Conservation (phyloP, 352 stramenopile species). For the Globisporangium abappressorium region DNA sequence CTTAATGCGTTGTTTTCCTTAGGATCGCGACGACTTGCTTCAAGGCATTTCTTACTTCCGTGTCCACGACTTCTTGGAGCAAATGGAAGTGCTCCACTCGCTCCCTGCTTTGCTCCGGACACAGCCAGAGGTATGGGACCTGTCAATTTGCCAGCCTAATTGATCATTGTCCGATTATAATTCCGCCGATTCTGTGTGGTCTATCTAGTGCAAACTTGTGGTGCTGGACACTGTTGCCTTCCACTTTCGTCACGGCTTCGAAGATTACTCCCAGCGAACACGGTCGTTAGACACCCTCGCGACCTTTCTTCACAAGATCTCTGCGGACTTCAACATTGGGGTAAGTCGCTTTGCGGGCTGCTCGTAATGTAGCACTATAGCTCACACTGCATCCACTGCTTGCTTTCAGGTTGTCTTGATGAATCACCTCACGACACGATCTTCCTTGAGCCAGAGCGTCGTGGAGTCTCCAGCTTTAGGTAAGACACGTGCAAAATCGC, state of each 20-base stretch:
- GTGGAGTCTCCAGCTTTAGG: conserved; percentile 30
- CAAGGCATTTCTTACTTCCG: conserved; percentile 72
- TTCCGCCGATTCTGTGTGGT: neutral
- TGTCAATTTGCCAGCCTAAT: too few species aligned
- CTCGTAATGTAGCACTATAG: neutral
- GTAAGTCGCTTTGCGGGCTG: conserved; percentile 21
- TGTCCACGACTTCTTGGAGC: conserved; percentile 86
- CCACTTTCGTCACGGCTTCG: conserved; percentile 89
- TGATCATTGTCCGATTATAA: neutral
- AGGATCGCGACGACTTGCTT: conserved; percentile 81
- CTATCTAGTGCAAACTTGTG: conserved; percentile 74
- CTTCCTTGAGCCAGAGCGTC: conserved; percentile 13
- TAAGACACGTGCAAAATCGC: neutral
- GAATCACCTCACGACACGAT: conserved; percentile 75
- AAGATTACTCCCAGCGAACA: conserved; percentile 64
- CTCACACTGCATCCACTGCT: neutral
- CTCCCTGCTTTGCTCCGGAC: conserved; percentile 55
- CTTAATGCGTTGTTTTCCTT: conserved; percentile 7
- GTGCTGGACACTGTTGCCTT: conserved; percentile 94
- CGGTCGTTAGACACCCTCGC: conserved; percentile 74
- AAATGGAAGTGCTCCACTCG: conserved; percentile 83
- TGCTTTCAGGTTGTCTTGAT: conserved; percentile 47
- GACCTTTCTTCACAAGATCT: conserved; percentile 58
- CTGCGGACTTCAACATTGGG: conserved; percentile 48
- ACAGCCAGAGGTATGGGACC: conserved; percentile 27